Base-by-base conservation (phyloP, 805 yeast genomes). In the Kazachstania psychrophila region DNA sequence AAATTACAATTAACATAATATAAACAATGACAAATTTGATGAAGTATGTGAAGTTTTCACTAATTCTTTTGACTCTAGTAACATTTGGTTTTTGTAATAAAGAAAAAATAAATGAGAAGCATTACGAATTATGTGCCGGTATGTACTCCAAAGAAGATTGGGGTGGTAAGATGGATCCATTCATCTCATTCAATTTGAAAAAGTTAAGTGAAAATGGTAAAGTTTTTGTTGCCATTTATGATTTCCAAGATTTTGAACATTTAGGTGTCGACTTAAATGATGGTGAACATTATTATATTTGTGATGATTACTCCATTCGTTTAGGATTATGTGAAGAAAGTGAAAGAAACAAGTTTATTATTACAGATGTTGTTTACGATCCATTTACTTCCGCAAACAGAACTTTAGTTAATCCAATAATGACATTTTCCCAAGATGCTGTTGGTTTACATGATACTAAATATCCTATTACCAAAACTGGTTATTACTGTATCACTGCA, bases 401-500 rank as follows among this genome's bases (percentile, higher is more conserved):
- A 44, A 71, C 84, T 0, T 61, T 73, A 18, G 42, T 46, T 41
- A 69, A 78, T 23, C 70, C 73, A 28, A 71, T 88, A 15, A 59
- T 70, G 51, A 72, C 85, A 0, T 66, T 73, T 23, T 64, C 67
- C 30, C 62, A 86, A 47, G 65, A 69, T 18, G 65, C 70, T 4
- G 61, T 71, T 33, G 89, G 89, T 3, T 66, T 72, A 20, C 75
- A 75, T 29, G 72, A 75, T 29, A 60, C 79, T 40, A 67, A 71
- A 26, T 92, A 87, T 51, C 66, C 67, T 4, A 75, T 92, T 30
- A 64, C 68, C 39, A 68, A 70, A 40, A 86, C 97, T 1, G 97
- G 97, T 6, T 92, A 81, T 60, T 92, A 88, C 62, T 92, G 98
- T 66, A 81, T 89, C 28, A 77, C 87, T 2, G 79, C 94, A 0